A percentile compares a stretch with the other conserved stretches of the same genome.
These are phyloP conservation scores for Boletus vermiculosoides DNA, from an alignment of 768 basidiomycete species.

Conservation along the genomic window DNA sequence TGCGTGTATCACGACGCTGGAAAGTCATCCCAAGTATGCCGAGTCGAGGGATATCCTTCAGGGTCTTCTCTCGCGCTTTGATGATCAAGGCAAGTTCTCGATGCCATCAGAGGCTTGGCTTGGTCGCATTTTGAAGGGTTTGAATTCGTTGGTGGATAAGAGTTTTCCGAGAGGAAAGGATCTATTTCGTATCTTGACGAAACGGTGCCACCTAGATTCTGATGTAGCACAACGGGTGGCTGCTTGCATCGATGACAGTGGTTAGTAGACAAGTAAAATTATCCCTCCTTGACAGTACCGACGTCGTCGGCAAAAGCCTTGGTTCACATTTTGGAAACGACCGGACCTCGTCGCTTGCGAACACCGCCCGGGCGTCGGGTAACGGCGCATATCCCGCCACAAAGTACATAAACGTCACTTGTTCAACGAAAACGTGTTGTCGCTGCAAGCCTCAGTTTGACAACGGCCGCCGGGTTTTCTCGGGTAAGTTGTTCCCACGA, in stretches of 20 bases:
- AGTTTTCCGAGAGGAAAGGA: constrained; percentile 25
- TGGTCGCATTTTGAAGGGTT: constrained; percentile 22
- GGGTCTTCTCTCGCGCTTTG: constrained; percentile 18
- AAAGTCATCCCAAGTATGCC: constrained; percentile 24
- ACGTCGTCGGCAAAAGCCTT: background rate
- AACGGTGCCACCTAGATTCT: constrained; percentile 24
- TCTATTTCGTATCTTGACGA: constrained; percentile 24
- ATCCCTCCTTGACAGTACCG: background rate
- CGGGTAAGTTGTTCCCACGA: too few relatives aligned
- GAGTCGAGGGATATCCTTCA: constrained; percentile 31
- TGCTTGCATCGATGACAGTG: constrained; percentile 17
- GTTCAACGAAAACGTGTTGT: too few relatives aligned
- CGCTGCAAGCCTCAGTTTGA: too few relatives aligned
- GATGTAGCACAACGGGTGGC: constrained; percentile 26
- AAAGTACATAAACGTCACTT: too few relatives aligned
- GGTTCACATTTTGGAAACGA: background rate
- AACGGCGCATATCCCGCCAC: too few relatives aligned
- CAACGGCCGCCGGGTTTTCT: too few relatives aligned
- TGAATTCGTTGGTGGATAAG: constrained; percentile 22
- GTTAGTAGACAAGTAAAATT: background rate
- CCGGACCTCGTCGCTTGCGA: too few relatives aligned
- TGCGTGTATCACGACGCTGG: constrained; percentile 33
- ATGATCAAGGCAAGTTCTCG: constrained; percentile 29
- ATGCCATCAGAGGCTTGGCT: constrained; percentile 32
- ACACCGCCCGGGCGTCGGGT: too few relatives aligned